phyloP scores from a whole-genome alignment of 192 early-diverging fungal species.

The Coemansia sp. region DNA sequence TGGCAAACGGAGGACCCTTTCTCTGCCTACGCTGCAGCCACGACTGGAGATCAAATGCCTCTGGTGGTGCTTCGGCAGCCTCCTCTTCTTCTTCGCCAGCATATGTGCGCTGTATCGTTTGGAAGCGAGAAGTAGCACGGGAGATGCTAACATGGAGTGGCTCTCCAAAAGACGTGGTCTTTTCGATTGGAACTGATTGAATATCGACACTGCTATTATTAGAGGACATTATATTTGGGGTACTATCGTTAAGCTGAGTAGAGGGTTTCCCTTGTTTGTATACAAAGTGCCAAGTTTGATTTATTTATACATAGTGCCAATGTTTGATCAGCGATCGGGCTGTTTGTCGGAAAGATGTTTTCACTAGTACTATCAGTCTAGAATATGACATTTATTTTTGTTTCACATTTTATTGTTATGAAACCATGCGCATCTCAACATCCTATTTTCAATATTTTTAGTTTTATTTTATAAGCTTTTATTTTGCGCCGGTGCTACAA shows the following conservation, averaged over 20 bases:
- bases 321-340: too few relatives aligned
- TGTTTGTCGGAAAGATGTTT: too few relatives aligned
- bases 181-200: not conserved
- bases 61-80: not conserved
- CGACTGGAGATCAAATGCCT: slow-evolving; percentile 15
- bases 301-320: too few relatives aligned
- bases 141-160: slow-evolving; percentile 44
- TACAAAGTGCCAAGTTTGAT: too few relatives aligned
- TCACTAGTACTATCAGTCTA: too few relatives aligned
- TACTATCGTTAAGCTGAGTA: not conserved
- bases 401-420: too few relatives aligned
- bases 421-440: too few relatives aligned
- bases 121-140: slow-evolving; percentile 29
- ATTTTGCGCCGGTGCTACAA: too few relatives aligned
- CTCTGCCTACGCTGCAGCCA: slow-evolving; percentile 24
- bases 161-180: slow-evolving; percentile 46
- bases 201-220: not conserved
- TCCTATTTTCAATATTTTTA: too few relatives aligned
- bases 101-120: slow-evolving; percentile 33
- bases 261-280: not conserved
- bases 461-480: too few relatives aligned
- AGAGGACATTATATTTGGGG: not conserved
- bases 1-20: slow-evolving; percentile 37
- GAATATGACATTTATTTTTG: too few relatives aligned
- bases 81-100: slow-evolving; percentile 11